These are phyloP conservation scores for Hymenoscyphus albidus DNA, from an alignment of 2,329 filamentous ascomycete species.

Conservation along the genomic window DNA sequence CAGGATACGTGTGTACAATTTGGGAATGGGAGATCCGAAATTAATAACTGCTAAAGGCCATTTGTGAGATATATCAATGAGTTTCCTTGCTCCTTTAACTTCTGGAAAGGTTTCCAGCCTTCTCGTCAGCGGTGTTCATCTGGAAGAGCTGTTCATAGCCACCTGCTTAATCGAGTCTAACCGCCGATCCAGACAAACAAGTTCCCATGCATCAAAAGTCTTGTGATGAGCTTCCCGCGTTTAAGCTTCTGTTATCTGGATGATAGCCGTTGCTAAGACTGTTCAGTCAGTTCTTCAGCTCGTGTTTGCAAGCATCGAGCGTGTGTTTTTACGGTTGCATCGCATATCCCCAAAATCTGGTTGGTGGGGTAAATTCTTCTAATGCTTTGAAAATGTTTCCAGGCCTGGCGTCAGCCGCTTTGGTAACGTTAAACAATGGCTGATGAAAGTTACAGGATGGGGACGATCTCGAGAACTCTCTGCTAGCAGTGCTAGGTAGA, in stretches of 20 bases:
- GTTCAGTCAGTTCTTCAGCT: not conserved
- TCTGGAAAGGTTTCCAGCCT: not conserved
- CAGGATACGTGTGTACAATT: too few relatives aligned
- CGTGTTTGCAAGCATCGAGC: not conserved
- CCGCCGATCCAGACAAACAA: not conserved
- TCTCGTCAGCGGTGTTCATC: not conserved
- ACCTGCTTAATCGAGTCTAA: not conserved
- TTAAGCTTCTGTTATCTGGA: not conserved
- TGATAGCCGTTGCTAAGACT: not conserved
- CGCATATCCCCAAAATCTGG: not conserved
- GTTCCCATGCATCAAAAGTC: not conserved
- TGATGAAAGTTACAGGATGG: not conserved
- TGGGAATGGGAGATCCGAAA: too few relatives aligned
- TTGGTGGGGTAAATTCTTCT: not conserved
- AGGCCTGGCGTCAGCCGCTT: not conserved
- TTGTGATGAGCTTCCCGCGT: not conserved
- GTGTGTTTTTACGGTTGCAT: not conserved
- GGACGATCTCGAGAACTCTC: not conserved
- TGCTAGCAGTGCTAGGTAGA: not conserved
- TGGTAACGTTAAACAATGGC: not conserved
- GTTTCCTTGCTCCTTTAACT: not conserved
- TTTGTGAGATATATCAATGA: not conserved
- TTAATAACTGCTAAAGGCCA: too few relatives aligned
- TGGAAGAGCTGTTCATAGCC: not conserved
- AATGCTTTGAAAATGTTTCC: not conserved